Conservation (phyloP, 1,284 basidiomycete genomes). For the Apiotrichum veenhuisii region DNA sequence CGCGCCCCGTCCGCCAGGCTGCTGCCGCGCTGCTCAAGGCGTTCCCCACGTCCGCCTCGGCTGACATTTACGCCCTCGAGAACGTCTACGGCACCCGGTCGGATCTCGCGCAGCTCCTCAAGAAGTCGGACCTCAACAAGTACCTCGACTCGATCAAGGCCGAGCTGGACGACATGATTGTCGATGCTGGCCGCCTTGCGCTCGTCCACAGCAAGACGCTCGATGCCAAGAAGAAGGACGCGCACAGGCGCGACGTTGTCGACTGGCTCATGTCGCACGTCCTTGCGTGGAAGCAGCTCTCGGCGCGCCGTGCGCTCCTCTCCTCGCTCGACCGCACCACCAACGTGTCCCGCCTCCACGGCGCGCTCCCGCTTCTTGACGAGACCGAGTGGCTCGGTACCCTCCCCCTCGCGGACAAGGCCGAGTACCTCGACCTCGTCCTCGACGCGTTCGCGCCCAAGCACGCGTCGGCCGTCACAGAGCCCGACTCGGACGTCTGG, state of each 20-base stretch:
- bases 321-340: slow-evolving; percentile 59
- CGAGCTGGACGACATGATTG: slow-evolving; percentile 61
- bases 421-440: slow-evolving; percentile 28
- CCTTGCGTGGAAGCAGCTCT: slow-evolving; percentile 57
- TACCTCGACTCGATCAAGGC: slow-evolving; percentile 63
- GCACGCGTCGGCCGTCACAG: slow-evolving; percentile 22
- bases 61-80: slow-evolving; percentile 74
- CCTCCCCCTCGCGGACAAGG: slow-evolving; percentile 10
- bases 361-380: slow-evolving; percentile 61
- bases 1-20: slow-evolving; percentile 58
- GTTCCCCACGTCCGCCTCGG: slow-evolving; percentile 29
- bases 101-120: slow-evolving; percentile 74
- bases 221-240: slow-evolving; percentile 48
- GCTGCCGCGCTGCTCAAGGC: slow-evolving; percentile 60
- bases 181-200: slow-evolving; percentile 64
- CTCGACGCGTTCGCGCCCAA: slow-evolving; percentile 20
- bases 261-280: slow-evolving; percentile 82
- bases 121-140: slow-evolving; percentile 63
- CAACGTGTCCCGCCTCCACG: slow-evolving; percentile 60
- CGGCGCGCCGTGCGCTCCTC: slow-evolving; percentile 60
- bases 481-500: slow-evolving; percentile 25
- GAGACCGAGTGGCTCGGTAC: slow-evolving; percentile 27
- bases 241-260: slow-evolving; percentile 70
- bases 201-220: slow-evolving; percentile 55
- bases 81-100: slow-evolving; percentile 67